Base-by-base conservation (phyloP, 2,329 filamentous ascomycete species). In the Dothistroma pini region DNA sequence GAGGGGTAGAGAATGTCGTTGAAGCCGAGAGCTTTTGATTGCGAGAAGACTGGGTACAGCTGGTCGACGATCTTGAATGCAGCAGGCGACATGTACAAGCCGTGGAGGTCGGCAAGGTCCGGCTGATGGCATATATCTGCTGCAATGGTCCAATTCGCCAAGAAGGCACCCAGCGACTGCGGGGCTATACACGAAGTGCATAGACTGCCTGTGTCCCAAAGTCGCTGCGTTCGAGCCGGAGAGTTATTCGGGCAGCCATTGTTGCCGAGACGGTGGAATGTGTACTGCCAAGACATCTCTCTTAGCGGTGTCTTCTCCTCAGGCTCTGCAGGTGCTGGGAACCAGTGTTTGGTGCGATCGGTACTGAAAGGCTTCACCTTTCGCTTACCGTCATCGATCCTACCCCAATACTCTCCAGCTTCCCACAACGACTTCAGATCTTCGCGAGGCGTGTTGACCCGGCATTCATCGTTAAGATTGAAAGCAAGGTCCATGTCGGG, bases 101-200 rank as follows among this genome's bases (percentile, higher is more conserved):
- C 88, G 68, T 93, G 90, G 1, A 93, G 79, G 63, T 87, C 81
- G 31, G 85, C 83, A 34, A 93, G 78, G 65, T 95, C 91, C 0
- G 91, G 88, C 70, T 95, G 90, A 62, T 89, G 84, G 71, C 91
- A 96, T 31, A 88, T 81, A 52, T 90, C 83, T 6, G 86, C 81
- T 5, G 88, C 84, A 9, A 81, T 72, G 0, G 81, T 79, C 86
- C 89, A 93, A 67, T 89, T 81, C 4, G 80, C 77, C 6, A 91
- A 76, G 68, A 90, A 89, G 22, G 86, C 85, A 2, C 84, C 86
- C 19, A 84, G 77, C 0, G 89, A 89, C 69, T 93, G 89, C 0
- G 83, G 83, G 7, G 78, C 76, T 1, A 81, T 78, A 72, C 90
- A 93, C 2, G 78, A 77, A 0, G 83, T 77, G 72, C 90, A 93